Conservation (phyloP, 2,329 filamentous ascomycete species). For the Ophiocordyceps robertsii region DNA sequence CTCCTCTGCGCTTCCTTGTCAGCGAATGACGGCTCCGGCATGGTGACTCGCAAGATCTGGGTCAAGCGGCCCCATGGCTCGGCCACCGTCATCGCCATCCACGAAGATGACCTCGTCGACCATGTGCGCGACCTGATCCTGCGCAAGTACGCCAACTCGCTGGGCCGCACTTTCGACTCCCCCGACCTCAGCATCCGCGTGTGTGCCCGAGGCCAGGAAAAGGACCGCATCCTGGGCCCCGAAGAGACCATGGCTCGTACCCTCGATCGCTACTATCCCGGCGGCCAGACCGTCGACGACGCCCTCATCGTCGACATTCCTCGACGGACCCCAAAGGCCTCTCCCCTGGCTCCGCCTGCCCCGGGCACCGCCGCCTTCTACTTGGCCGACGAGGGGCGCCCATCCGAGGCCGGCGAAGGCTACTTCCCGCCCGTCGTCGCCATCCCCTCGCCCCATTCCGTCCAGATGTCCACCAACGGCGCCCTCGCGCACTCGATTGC, state of each 20-base stretch:
- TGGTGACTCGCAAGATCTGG: conserved; percentile 78
- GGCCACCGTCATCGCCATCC: conserved; percentile 72
- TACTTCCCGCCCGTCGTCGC: conserved; percentile 65
- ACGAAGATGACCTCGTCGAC: conserved; percentile 84
- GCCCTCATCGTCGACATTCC: conserved; percentile 86
- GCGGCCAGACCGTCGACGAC: conserved; percentile 77
- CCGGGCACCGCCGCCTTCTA: conserved; percentile 35
- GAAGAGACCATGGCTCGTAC: conserved; percentile 73
- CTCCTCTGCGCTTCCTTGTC: conserved; percentile 13
- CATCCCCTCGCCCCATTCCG: conserved; percentile 25
- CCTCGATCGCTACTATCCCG: conserved; percentile 72
- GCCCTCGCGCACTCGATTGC: conserved; percentile 52
- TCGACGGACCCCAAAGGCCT: conserved; percentile 66
- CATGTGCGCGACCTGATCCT: conserved; percentile 88
- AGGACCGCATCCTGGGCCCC: conserved; percentile 62
- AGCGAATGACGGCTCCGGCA: conserved; percentile 16
- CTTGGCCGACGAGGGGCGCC: conserved; percentile 48
- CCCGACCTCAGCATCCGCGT: conserved; percentile 80
- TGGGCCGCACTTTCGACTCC: conserved; percentile 78
- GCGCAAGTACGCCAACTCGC: conserved; percentile 84
- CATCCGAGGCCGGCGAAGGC: conserved; percentile 57
- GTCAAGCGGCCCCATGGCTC: conserved; percentile 79
- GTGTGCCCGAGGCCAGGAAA: conserved; percentile 50
- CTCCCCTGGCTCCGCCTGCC: conserved; percentile 45
- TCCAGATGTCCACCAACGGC: conserved; percentile 21